A percentile compares a stretch with the other conserved stretches of the same genome.
phyloP scores from a whole-genome alignment of 2,329 filamentous ascomycete genomes.

The Neobulgaria alba region DNA sequence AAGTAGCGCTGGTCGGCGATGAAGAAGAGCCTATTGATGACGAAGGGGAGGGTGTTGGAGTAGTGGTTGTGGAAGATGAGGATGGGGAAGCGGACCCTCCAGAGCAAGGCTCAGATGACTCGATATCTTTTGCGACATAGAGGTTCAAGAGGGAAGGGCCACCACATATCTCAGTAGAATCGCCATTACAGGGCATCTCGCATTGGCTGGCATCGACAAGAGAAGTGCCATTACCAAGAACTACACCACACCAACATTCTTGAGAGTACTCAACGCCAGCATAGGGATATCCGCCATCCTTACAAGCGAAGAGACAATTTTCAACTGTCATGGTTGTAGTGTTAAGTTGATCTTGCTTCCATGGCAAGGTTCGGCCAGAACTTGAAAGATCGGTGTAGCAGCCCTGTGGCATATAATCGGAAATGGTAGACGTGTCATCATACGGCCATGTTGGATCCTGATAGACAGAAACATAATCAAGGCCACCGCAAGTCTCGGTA shows the following conservation, averaged over 20 bases:
- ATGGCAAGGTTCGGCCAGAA: slow-evolving; percentile 18
- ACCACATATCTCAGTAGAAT: slow-evolving; percentile 28
- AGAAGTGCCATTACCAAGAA: slow-evolving; percentile 24
- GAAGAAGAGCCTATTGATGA: too few relatives aligned
- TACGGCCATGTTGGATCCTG: slow-evolving; percentile 28
- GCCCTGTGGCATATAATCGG: slow-evolving; percentile 27
- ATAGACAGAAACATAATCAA: slow-evolving; percentile 23
- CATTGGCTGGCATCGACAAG: slow-evolving; percentile 8
- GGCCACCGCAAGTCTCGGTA: slow-evolving; percentile 19
- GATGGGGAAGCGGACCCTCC: slow-evolving; percentile 2
- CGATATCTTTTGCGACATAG: slow-evolving; percentile 38
- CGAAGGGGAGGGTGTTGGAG: too few relatives aligned
- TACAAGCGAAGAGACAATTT: slow-evolving; percentile 32
- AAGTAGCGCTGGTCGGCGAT: too few relatives aligned
- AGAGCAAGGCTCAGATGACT: slow-evolving; percentile 40
- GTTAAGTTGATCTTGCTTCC: slow-evolving; percentile 27
- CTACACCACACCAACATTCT: slow-evolving; percentile 34
- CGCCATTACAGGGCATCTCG: slow-evolving; percentile 22
- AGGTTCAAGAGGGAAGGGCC: slow-evolving; percentile 27
- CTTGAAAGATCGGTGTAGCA: slow-evolving; percentile 32
- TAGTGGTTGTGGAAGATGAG: neutral
- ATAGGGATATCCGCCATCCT: slow-evolving; percentile 28
- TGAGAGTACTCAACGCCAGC: too few relatives aligned
- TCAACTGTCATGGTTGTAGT: slow-evolving; percentile 25
- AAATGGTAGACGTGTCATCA: slow-evolving; percentile 20